Base-by-base conservation (phyloP, 2,329 filamentous ascomycete genomes). In the Sclerotinia subarctica region DNA sequence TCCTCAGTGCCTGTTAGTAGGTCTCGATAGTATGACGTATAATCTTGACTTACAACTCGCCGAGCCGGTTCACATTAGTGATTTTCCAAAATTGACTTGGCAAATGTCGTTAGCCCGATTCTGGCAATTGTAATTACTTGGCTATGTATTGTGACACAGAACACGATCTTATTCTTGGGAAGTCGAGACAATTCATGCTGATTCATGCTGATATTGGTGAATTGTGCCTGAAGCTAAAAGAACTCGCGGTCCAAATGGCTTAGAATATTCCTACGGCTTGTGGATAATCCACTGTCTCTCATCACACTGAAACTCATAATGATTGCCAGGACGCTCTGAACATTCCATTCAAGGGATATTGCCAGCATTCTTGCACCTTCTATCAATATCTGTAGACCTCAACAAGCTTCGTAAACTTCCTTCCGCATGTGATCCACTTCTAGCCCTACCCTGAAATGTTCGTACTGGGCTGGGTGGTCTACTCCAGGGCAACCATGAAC, bases 351-450 rank as follows among this genome's bases (percentile, higher is more conserved):
- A 67, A 35, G 65, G 24, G 2, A 24, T 49, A n/a, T 72, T 71
- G 67, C 76, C 72, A 52, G 76, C 62, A 19, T 66, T 66, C 53
- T 78, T 78, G 21, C 76, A 76, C 65, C 77, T 78, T 44, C 66
- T 71, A 52, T 77, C 72, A 29, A 64, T 58, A 24, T 80, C 77
- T 4, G 76, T 75, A 7, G 76, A 75, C 70, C 79, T 83, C 15
- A 88, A 76, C 24, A 88, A 74, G 53, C 85, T 81, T 66, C 84
- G 80, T 29, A 88, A 77, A 66, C 82, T 87, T 1, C 85, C 84
- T 74, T 87, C 85, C 0, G 86, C 86, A 73, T 85, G 81, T 0
- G 69, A 83, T 81, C 64, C 77, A 73, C 54, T 77, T 73, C 73
- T 76, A 72, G 51, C 64, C 63, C 66, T 73, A 67, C 70, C 74